A percentile compares a stretch with the other conserved stretches of the same genome.
These are phyloP conservation scores for Aspergillus udagawae DNA, from an alignment of 2,329 filamentous ascomycete species.

Conservation along the genomic window DNA sequence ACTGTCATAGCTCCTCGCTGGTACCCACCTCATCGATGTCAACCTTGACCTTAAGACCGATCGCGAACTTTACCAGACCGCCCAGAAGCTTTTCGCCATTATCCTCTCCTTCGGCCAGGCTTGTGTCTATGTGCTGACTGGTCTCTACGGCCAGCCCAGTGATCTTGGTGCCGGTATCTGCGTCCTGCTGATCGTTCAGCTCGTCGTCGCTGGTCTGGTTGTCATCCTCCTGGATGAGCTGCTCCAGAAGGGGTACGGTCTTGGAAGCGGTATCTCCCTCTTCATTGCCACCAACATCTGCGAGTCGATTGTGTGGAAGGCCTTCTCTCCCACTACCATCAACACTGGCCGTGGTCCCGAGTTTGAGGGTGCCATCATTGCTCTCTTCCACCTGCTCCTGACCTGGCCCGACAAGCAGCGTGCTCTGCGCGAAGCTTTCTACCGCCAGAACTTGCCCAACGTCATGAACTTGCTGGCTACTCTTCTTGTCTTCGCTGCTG, in stretches of 20 bases:
- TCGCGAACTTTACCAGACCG: conserved; percentile 98
- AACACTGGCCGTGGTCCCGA: conserved; percentile 99
- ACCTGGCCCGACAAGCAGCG: conserved; percentile 99
- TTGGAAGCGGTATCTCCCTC: conserved; percentile 96
- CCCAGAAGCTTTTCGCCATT: conserved; percentile 97
- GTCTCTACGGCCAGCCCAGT: conserved; percentile 93
- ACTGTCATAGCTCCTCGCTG: conserved; percentile 70
- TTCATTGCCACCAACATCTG: conserved; percentile 99
- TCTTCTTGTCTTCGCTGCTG: conserved; percentile 86
- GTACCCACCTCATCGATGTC: conserved; percentile 99
- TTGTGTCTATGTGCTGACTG: conserved; percentile 96
- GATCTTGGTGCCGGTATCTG: conserved; percentile 97
- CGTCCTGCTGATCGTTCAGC: conserved; percentile 95
- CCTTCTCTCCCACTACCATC: conserved; percentile 97
- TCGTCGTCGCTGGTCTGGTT: conserved; percentile 95
- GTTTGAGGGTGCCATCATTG: conserved; percentile 97
- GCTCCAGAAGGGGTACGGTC: conserved; percentile 97
- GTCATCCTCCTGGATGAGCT: conserved; percentile 99
- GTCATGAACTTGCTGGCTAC: conserved; percentile 98
- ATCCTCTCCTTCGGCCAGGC: conserved; percentile 96
- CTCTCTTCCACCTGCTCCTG: conserved; percentile 93
- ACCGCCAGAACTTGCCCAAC: conserved; percentile 98
- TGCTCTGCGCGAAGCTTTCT: conserved; percentile 97
- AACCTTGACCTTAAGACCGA: conserved; percentile 99
- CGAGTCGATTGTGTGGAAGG: conserved; percentile 99